Evolutionary conservation across 371 early-diverging fungal genomes (phyloP).

Genomic region (Circinella umbellata): DNA sequence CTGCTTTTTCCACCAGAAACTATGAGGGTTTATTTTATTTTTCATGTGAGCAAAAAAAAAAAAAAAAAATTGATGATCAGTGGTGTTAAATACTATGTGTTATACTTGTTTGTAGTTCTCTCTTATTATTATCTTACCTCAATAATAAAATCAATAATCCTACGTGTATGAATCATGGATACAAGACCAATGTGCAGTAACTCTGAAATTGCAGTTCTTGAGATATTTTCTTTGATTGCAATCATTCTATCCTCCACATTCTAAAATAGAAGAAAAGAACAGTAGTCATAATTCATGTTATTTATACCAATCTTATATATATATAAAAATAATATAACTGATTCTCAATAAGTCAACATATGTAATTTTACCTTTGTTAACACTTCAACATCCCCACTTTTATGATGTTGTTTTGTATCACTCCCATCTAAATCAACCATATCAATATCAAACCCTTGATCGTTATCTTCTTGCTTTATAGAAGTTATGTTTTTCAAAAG

Average conservation of each 20-base stretch:
- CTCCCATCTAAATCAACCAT: conserved; percentile 14
- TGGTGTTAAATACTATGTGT: background rate
- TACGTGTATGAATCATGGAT: conserved; percentile 38
- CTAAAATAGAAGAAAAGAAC: conserved; percentile 18
- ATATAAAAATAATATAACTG: too few relatives aligned
- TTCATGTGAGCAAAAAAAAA: too few relatives aligned
- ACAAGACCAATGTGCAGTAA: conserved; percentile 44
- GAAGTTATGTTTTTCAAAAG: conserved; percentile 24
- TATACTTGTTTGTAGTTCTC: background rate
- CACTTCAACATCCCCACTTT: conserved; percentile 5
- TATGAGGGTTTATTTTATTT: background rate
- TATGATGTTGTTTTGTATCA: background rate
- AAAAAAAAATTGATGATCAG: too few relatives aligned
- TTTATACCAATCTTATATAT: too few relatives aligned
- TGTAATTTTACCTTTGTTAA: conserved; percentile 10
- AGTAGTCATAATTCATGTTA: too few relatives aligned
- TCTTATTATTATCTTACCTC: conserved; percentile 18
- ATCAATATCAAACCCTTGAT: conserved; percentile 14
- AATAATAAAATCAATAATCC: conserved; percentile 39
- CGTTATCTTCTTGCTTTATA: conserved; percentile 10
- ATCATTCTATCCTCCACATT: conserved; percentile 42
- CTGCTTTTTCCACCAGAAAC: conserved; percentile 34
- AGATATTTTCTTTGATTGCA: conserved; percentile 22
- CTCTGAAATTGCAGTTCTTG: conserved; percentile 28
- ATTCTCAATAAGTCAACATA: too few relatives aligned